phyloP scores from a whole-genome alignment of 1,284 basidiomycete genomes.

The Singerocomus inundabilis region DNA sequence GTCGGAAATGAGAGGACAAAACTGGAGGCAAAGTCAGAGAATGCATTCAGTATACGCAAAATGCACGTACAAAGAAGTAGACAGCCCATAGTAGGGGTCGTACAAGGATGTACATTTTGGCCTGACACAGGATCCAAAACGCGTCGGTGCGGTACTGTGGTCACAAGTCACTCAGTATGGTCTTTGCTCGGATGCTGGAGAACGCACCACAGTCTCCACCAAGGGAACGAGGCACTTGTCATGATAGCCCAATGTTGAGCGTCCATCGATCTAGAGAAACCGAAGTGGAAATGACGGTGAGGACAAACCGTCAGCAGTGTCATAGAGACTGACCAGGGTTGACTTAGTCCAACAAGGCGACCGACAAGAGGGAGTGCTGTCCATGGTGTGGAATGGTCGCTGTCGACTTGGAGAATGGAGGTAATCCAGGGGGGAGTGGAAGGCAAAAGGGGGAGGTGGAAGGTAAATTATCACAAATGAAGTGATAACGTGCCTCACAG shows the following conservation, averaged over 20 bases:
- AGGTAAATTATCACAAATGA: slow-evolving; percentile 2
- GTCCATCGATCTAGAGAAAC: slow-evolving; percentile 11
- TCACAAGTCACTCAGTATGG: not conserved
- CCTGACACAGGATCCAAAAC: slow-evolving; percentile 8
- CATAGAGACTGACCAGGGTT: slow-evolving; percentile 16
- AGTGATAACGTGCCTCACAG: slow-evolving; percentile 1
- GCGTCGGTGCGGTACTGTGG: slow-evolving; percentile 3
- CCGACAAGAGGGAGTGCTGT: not conserved
- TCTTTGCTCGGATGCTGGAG: not conserved
- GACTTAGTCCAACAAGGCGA: not conserved
- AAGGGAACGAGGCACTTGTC: slow-evolving; percentile 8
- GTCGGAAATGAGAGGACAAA: slow-evolving; percentile 23
- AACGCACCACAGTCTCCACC: slow-evolving; percentile 6
- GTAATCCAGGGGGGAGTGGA: not conserved
- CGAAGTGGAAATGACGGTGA: not conserved
- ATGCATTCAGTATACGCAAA: not conserved
- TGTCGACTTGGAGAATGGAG: not conserved
- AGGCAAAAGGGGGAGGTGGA: not conserved
- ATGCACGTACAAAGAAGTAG: slow-evolving; percentile 22
- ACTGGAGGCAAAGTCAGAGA: slow-evolving; percentile 17
- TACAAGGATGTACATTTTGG: not conserved
- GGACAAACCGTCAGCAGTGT: not conserved
- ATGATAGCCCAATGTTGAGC: not conserved
- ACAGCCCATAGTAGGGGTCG: slow-evolving; percentile 18
- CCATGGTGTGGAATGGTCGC: slow-evolving; percentile 10